Evolutionary conservation across 2,329 filamentous ascomycete genomes (phyloP).

Genomic region (Dendryphion nanum): DNA sequence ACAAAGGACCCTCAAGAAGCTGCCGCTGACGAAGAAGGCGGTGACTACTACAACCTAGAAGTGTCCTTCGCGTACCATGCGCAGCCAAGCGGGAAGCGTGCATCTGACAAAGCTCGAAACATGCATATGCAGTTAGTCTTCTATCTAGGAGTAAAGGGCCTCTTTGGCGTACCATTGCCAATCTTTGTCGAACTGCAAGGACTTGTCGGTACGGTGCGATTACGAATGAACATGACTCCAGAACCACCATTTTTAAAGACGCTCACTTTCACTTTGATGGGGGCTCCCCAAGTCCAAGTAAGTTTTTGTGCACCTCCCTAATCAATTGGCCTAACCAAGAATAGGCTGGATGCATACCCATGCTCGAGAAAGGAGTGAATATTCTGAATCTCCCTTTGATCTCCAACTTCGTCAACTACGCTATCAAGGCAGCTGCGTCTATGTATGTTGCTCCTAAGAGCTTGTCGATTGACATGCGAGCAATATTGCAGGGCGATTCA

Average conservation of each 20-base stretch:
- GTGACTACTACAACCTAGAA: conserved; percentile 90
- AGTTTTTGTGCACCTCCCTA: too few species aligned
- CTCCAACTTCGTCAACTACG: conserved; percentile 95
- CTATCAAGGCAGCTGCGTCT: conserved; percentile 71
- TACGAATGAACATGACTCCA: conserved; percentile 81
- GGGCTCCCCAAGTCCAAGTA: conserved; percentile 82
- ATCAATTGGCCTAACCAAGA: too few species aligned
- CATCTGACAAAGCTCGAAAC: conserved; percentile 82
- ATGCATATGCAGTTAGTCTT: conserved; percentile 98
- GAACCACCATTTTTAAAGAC: conserved; percentile 91
- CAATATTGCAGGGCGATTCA: conserved; percentile 86
- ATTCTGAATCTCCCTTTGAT: conserved; percentile 89
- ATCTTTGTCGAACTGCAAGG: conserved; percentile 89
- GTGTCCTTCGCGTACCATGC: conserved; percentile 90
- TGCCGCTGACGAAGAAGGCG: conserved; percentile 84
- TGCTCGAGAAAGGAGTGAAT: conserved; percentile 88
- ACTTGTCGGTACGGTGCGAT: conserved; percentile 81
- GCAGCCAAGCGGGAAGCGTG: conserved; percentile 65
- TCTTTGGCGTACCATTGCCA: conserved; percentile 85
- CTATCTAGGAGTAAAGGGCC: conserved; percentile 83
- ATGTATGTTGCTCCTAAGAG: conserved; percentile 94
- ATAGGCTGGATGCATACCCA: conserved; percentile 89
- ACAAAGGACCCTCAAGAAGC: conserved; percentile 83
- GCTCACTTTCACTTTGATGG: conserved; percentile 91
- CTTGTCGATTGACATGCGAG: conserved; percentile 86